phyloP scores from a whole-genome alignment of 2,329 filamentous ascomycete genomes.

The Arthroderma uncinatum region DNA sequence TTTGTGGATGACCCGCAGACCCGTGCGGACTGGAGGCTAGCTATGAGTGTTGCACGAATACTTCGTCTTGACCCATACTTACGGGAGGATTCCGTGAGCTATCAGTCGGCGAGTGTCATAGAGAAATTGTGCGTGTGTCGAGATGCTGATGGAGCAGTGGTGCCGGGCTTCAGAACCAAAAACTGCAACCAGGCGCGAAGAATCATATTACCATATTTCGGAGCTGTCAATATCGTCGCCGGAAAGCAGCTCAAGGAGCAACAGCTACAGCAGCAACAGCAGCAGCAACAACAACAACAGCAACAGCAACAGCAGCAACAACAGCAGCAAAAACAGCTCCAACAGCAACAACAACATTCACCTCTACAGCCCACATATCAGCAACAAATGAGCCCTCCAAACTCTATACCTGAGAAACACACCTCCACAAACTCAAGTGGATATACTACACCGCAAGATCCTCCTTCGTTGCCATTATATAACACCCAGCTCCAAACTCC shows the following conservation, averaged over 20 bases:
- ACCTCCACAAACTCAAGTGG: neutral
- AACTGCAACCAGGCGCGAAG: slow-evolving; percentile 16
- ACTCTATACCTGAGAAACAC: neutral
- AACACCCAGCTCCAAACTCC: neutral
- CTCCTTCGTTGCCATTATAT: neutral
- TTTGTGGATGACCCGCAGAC: neutral
- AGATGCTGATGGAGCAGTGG: slow-evolving; percentile 12
- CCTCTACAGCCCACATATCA: neutral
- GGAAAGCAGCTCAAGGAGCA: slow-evolving; percentile 22
- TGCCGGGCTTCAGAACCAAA: neutral
- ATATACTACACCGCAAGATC: neutral
- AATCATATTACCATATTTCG: slow-evolving; percentile 38
- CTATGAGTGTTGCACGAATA: slow-evolving; percentile 24
- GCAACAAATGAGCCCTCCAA: neutral
- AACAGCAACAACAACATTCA: neutral
- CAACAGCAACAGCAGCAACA: neutral
- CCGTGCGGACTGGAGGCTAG: slow-evolving; percentile 22
- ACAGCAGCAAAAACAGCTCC: neutral
- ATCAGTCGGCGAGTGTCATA: slow-evolving; percentile 33
- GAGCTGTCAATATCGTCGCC: slow-evolving; percentile 31
- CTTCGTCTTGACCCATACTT: slow-evolving; percentile 25
- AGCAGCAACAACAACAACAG: neutral
- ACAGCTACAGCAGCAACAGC: neutral
- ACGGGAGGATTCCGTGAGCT: slow-evolving; percentile 34
- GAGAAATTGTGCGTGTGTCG: slow-evolving; percentile 27